These are phyloP conservation scores for Myriosclerotinia scirpicola DNA, from an alignment of 2,329 filamentous ascomycete genomes.

Conservation along the genomic window DNA sequence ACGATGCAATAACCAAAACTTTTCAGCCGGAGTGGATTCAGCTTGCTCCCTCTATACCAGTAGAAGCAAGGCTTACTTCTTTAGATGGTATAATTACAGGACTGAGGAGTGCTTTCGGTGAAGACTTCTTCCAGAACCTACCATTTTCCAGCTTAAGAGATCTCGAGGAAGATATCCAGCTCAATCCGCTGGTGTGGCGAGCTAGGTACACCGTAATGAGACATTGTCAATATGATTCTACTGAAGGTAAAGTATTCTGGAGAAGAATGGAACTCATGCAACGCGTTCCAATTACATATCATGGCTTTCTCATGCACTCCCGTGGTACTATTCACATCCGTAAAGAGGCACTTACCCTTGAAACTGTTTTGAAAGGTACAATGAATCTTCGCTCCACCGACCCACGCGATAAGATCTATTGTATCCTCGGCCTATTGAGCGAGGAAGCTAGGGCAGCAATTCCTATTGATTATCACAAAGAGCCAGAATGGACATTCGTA, in stretches of 20 bases:
- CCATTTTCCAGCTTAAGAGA: background rate
- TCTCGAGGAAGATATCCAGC: constrained; percentile 1
- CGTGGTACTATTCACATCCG: constrained; percentile 17
- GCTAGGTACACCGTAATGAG: constrained; percentile 16
- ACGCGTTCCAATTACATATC: constrained; percentile 18
- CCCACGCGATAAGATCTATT: constrained; percentile 25
- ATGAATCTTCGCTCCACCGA: constrained; percentile 25
- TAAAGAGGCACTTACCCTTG: constrained; percentile 4
- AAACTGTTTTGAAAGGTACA: constrained; percentile 14
- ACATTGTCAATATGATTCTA: constrained; percentile 16
- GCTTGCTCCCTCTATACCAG: background rate
- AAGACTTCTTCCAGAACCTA: constrained; percentile 1
- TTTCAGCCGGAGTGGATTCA: constrained; percentile 17
- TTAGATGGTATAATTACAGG: constrained; percentile 1
- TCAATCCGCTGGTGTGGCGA: constrained; percentile 7
- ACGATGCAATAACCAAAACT: constrained; percentile 1
- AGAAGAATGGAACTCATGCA: constrained; percentile 22
- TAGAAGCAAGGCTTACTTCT: background rate
- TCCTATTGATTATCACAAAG: constrained; percentile 19
- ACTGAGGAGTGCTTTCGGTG: background rate
- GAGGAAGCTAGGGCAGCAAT: constrained; percentile 16
- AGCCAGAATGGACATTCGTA: constrained; percentile 22
- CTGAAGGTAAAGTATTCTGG: constrained; percentile 19
- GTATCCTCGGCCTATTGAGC: constrained; percentile 21
- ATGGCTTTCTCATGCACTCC: constrained; percentile 22